Evolutionary conservation across 805 yeast species (phyloP).

Genomic region (Candida xyloterini): DNA sequence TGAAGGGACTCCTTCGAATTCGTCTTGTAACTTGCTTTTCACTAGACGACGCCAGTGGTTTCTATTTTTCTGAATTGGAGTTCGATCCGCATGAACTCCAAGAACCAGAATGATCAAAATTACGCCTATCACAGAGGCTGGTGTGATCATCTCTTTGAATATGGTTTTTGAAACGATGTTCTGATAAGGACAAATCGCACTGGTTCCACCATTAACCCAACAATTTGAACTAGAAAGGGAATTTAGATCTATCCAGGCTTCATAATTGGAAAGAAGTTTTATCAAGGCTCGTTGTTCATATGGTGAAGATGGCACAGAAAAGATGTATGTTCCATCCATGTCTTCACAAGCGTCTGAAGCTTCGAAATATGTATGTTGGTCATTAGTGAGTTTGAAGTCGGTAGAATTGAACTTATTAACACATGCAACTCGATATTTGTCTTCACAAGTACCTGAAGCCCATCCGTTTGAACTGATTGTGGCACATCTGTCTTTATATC

Average conservation of each 20-base stretch:
- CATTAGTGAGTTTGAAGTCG: constrained; percentile 42
- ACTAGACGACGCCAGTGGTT: constrained; percentile 60
- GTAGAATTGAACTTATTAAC: constrained; percentile 37
- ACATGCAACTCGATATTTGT: constrained; percentile 54
- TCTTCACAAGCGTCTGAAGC: constrained; percentile 32
- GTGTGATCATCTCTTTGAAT: constrained; percentile 62
- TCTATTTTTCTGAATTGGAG: constrained; percentile 71
- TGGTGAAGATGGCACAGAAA: constrained; percentile 51
- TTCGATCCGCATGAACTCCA: constrained; percentile 51
- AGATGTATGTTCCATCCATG: constrained; percentile 26
- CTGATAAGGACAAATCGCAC: constrained; percentile 76
- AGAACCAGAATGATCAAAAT: constrained; percentile 50
- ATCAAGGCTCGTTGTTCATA: constrained; percentile 38
- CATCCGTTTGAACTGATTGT: constrained; percentile 48
- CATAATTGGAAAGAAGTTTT: constrained; percentile 24
- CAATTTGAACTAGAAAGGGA: constrained; percentile 71
- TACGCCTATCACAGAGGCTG: constrained; percentile 59
- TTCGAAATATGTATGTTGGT: constrained; percentile 43
- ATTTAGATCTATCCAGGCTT: constrained; percentile 79
- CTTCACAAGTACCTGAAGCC: constrained; percentile 66
- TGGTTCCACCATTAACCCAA: constrained; percentile 83
- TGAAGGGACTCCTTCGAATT: constrained; percentile 86
- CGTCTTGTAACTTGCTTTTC: constrained; percentile 55
- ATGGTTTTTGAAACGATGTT: constrained; percentile 49
- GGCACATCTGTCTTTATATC: constrained; percentile 39